Conservation (phyloP, 1,284 basidiomycete species). For the Xanthoconium separans region DNA sequence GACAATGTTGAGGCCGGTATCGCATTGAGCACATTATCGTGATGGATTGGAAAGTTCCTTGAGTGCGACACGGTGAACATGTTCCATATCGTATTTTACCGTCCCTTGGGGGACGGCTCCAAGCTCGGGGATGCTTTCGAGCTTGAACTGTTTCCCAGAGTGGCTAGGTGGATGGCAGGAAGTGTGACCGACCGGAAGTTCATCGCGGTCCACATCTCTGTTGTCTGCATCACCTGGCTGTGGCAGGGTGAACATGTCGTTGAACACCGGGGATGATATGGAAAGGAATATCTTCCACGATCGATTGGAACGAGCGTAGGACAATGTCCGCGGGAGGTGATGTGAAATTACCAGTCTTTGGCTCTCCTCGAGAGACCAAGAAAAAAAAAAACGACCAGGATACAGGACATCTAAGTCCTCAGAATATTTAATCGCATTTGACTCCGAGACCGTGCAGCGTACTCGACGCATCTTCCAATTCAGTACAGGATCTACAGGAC, state of each 20-base stretch:
- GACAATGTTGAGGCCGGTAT: slow-evolving; percentile 7
- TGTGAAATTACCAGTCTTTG: too few species aligned
- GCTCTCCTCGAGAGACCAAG: too few species aligned
- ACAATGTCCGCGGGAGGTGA: slow-evolving; percentile 23
- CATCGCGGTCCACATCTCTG: not conserved
- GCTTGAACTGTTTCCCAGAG: not conserved
- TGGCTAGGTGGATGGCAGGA: slow-evolving; percentile 27
- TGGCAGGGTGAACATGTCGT: slow-evolving; percentile 27
- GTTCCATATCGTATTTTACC: slow-evolving; percentile 25
- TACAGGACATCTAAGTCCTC: not conserved
- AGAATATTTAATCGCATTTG: not conserved
- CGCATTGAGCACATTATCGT: not conserved
- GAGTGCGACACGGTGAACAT: not conserved
- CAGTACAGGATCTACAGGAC: not conserved
- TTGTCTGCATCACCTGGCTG: slow-evolving; percentile 2
- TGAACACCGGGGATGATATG: slow-evolving; percentile 30
- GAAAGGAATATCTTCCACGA: slow-evolving; percentile 27
- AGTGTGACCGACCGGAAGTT: slow-evolving; percentile 15
- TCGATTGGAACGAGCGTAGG: slow-evolving; percentile 27
- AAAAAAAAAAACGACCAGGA: too few species aligned
- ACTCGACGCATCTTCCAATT: too few species aligned
- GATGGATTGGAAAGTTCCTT: not conserved
- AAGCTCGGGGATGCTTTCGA: slow-evolving; percentile 1
- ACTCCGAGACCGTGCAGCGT: too few species aligned
- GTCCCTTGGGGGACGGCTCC: slow-evolving; percentile 9